Percentiles rank a stretch among this genome's conserved stretches.
Evolutionary conservation across 495 filamentous ascomycete genomes (phyloP).

Genomic region (Terfezia claveryi): DNA sequence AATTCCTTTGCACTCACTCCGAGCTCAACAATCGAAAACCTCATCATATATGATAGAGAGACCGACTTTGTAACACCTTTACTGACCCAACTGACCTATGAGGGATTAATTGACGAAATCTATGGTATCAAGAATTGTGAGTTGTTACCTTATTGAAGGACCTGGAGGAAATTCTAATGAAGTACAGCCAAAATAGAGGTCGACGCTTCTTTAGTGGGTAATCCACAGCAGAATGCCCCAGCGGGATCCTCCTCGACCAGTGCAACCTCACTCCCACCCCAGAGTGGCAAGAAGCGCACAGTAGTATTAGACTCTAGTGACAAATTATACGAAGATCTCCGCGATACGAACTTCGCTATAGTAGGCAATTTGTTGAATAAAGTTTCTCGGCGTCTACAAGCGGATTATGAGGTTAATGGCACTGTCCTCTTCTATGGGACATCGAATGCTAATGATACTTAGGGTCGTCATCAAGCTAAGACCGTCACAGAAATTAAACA

Average conservation of each 20-base stretch:
- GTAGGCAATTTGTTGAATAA: constrained; percentile 76
- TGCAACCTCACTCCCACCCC: constrained; percentile 24
- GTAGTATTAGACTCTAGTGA: constrained; percentile 78
- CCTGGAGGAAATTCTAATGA: background rate
- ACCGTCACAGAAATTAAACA: constrained; percentile 74
- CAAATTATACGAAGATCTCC: constrained; percentile 66
- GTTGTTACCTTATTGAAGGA: background rate
- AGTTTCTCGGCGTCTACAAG: constrained; percentile 67
- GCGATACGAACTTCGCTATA: constrained; percentile 88
- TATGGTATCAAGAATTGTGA: constrained; percentile 53
- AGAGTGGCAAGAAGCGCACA: constrained; percentile 57
- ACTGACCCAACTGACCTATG: constrained; percentile 89
- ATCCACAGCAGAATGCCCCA: constrained; percentile 34
- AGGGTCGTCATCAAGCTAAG: constrained; percentile 61
- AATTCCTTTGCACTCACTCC: constrained; percentile 53
- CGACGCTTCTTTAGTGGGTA: constrained; percentile 76
- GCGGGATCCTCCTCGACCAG: constrained; percentile 32
- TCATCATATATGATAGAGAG: constrained; percentile 89
- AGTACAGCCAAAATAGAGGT: constrained; percentile 60
- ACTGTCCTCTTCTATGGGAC: too few relatives aligned
- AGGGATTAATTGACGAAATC: constrained; percentile 85
- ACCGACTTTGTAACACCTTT: constrained; percentile 79
- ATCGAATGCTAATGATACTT: background rate
- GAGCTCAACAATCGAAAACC: constrained; percentile 62
- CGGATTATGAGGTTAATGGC: constrained; percentile 42